phyloP scores from a whole-genome alignment of 495 filamentous ascomycete species.

The Coniosporium apollinis region DNA sequence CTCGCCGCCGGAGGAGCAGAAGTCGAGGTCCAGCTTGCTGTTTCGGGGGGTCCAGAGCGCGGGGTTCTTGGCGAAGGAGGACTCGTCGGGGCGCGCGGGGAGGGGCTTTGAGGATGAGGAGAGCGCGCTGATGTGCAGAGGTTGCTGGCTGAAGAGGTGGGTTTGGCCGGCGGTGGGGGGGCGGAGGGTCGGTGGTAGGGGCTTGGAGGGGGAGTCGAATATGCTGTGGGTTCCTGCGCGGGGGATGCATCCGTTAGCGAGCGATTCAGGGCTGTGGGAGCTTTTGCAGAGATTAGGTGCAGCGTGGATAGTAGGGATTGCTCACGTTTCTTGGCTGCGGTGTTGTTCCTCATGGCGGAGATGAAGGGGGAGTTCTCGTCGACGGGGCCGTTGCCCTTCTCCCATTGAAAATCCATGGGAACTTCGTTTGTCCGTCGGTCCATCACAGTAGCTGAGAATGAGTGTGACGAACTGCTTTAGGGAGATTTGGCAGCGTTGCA shows the following conservation, averaged over 20 bases:
- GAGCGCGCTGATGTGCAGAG: slow-evolving; percentile 20
- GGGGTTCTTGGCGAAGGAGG: slow-evolving; percentile 28
- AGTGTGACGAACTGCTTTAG: too few species aligned
- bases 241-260: slow-evolving; percentile 3
- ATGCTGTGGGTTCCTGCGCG: slow-evolving; percentile 30
- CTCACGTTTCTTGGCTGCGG: slow-evolving; percentile 29
- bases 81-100: background rate
- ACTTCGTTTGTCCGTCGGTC: background rate
- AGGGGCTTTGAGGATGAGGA: slow-evolving; percentile 20
- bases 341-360: slow-evolving; percentile 13
- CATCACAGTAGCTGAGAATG: too few species aligned
- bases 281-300: slow-evolving; percentile 12
- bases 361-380: slow-evolving; percentile 42
- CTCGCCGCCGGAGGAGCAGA: slow-evolving; percentile 63
- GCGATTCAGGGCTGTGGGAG: slow-evolving; percentile 1
- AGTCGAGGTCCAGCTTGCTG: slow-evolving; percentile 53
- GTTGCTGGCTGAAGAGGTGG: slow-evolving; percentile 20
- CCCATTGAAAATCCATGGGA: slow-evolving; percentile 57
- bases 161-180: slow-evolving; percentile 32
- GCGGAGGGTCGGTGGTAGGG: slow-evolving; percentile 27
- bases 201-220: slow-evolving; percentile 36
- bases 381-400: slow-evolving; percentile 34
- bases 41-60: slow-evolving; percentile 68
- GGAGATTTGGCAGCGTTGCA: too few species aligned
- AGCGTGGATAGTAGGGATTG: slow-evolving; percentile 4